Evolutionary conservation across 345 rosid species (phyloP).

Genomic region (Fremontodendron californicum): DNA sequence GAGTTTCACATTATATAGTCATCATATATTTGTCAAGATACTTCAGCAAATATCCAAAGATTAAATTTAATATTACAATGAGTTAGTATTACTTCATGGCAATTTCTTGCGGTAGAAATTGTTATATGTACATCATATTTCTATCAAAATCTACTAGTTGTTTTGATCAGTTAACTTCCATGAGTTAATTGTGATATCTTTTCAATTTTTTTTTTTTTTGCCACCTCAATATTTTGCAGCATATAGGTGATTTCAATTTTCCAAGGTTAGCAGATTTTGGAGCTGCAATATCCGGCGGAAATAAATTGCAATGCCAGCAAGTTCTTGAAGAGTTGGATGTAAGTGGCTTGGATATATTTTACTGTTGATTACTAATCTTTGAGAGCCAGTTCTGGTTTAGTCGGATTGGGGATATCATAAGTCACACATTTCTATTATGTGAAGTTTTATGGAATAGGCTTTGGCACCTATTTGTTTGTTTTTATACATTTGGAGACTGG

Average conservation of each 20-base stretch:
- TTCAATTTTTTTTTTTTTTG: not conserved
- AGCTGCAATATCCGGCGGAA: conserved; percentile 96
- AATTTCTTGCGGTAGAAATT: not conserved
- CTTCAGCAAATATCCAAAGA: not conserved
- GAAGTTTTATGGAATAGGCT: not conserved
- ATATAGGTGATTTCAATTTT: conserved; percentile 88
- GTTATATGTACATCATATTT: not conserved
- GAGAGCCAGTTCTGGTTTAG: conserved; percentile 1
- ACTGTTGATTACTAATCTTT: conserved; percentile 6
- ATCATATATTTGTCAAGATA: conserved; percentile 2
- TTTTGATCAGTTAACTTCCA: not conserved
- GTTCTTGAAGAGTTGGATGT: conserved; percentile 99
- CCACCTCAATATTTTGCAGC: conserved; percentile 54
- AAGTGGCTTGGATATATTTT: conserved; percentile 29
- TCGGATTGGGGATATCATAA: not conserved
- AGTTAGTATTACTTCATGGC: too few species aligned
- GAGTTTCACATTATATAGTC: not conserved
- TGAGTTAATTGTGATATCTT: not conserved
- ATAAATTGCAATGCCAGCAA: conserved; percentile 75
- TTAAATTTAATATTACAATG: not conserved
- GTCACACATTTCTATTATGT: not conserved
- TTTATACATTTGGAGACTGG: not conserved
- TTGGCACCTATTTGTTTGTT: not conserved
- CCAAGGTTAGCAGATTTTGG: conserved; percentile 96
- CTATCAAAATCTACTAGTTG: not conserved